Evolutionary conservation across 2,329 filamentous ascomycete genomes (phyloP).

Genomic region (Pseudodiploospora longispora): DNA sequence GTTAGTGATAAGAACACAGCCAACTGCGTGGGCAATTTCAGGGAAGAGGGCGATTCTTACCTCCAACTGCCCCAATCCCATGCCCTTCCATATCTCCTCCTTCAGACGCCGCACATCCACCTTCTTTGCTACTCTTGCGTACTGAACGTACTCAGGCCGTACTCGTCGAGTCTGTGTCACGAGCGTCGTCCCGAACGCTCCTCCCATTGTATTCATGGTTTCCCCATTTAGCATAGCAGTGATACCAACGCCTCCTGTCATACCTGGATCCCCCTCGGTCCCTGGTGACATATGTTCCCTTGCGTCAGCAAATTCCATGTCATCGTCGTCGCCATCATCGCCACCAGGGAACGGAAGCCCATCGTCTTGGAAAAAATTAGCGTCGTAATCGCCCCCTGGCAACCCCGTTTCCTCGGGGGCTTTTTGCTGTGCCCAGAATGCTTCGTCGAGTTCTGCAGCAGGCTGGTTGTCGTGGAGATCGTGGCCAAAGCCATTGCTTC

Average conservation of each 20-base stretch:
- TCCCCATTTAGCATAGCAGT: constrained; percentile 44
- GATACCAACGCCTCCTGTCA: constrained; percentile 40
- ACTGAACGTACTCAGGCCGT: constrained; percentile 62
- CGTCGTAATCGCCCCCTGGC: constrained; percentile 78
- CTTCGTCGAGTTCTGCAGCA: constrained; percentile 82
- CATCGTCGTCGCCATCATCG: constrained; percentile 56
- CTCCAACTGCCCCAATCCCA: constrained; percentile 46
- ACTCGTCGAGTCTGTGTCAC: constrained; percentile 57
- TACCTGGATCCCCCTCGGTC: constrained; percentile 40
- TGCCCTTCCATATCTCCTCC: constrained; percentile 62
- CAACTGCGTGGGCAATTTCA: background rate
- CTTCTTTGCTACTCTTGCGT: constrained; percentile 62
- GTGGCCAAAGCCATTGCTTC: constrained; percentile 32
- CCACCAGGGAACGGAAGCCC: constrained; percentile 60
- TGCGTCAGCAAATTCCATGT: constrained; percentile 70
- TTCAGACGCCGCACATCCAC: constrained; percentile 61
- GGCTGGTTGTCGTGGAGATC: constrained; percentile 42
- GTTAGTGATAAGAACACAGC: background rate
- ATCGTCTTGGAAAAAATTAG: constrained; percentile 95
- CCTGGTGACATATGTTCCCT: constrained; percentile 69
- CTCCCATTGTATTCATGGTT: constrained; percentile 33
- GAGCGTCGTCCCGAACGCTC: constrained; percentile 57
- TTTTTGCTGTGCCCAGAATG: constrained; percentile 80
- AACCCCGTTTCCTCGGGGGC: constrained; percentile 51
- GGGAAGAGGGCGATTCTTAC: constrained; percentile 28